Evolutionary conservation across 2,329 filamentous ascomycete genomes (phyloP), one percentile per base, ranked within the genome.

Genomic region (Epichloe festucae): DNA sequence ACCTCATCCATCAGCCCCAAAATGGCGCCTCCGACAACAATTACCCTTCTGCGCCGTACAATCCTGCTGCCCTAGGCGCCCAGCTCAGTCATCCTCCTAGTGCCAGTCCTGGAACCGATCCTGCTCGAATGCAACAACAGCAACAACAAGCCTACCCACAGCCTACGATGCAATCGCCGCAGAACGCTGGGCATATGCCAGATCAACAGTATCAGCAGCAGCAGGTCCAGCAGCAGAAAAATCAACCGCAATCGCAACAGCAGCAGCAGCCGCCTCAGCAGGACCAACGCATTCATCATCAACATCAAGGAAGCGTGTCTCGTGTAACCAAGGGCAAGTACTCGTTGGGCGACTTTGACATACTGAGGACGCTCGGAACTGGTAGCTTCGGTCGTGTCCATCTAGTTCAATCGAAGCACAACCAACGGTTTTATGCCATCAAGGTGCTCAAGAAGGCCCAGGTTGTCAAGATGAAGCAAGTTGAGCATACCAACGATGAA

Each of bases 391-490:
- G 93, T 45, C 81, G 93, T 59, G 93, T 98, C 44, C 93, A 98
- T 66, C 75, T 98, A 54, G 93, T 97, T 50, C 93, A 97, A 72
- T 96, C 90, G 58, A 93, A 90, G 70, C 93, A 98, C 73, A 98
- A 98, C 69, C 87, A 95, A 71, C 84, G 93, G 55, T 98, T 90
- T 75, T 98, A 98, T 71, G 93, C 93, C 45, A 85, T 98, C 70
- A 98, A 98, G 73, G 93, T 98, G 58, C 73, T 98, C 70, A 98
- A 98, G 70, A 98, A 98, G 78, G 84, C 84, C 47, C 93, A 98
- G 72, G 91, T 98, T 51, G 89, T 98, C 69, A 95, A 95, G 75
- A 97, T 98, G 93, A 98, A 98, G 79, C 93, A 98, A 71, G 89
- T 98, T 54, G 93, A 98, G 71, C 93, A 98, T 72, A 98, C 93